Base-by-base conservation (phyloP, 345 rosid genomes). In the Jatropha curcas region DNA sequence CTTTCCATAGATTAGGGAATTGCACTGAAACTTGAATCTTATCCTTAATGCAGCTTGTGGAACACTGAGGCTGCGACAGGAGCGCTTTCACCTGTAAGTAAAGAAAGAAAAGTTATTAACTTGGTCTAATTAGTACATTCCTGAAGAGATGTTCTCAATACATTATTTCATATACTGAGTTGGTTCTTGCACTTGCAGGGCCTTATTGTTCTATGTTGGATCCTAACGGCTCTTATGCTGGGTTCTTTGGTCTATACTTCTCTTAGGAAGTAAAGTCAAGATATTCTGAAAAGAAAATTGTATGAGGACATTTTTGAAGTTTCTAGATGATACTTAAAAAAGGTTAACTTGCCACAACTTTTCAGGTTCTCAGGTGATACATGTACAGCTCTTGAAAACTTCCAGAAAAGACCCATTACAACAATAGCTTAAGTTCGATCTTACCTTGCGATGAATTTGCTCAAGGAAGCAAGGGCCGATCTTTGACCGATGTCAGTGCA, bases 361-460 rank as follows among this genome's bases (percentile, higher is more conserved):
- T 72, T 22, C 88, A 90, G 96, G 45, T 90, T 90, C 68, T 70
- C 92, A 16, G 70, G 72, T 33, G 96, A 90, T 75, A 74, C 88
- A 27, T 90, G 91, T 70, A 79, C 78, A 43, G 89, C 86, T 45
- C 81, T 90, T 19, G 88, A 83, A 46, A 78, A 73, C 76, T 90
- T 90, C 84, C 84, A 85, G n/a, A 35, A 73, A 76, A 60, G 57
- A 88, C 76, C 92, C 96, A n/a, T 4, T 74, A 83, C 72, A 88
- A 83, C 80, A 90, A 74, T 77, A 90, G 86, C 80, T 77, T 90
- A 82, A 87, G 88, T 70, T 81, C 91, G 6, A 85, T 90, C 74
- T 84, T 90, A 25, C 96, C 92, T 17, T 90, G 96, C 37, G 83
- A 85, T 28, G 86, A 88, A 28, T 46, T n/a, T 90, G 71, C 86